Conservation (phyloP, 2,329 filamentous ascomycete species). For the Colletotrichum sublineola region DNA sequence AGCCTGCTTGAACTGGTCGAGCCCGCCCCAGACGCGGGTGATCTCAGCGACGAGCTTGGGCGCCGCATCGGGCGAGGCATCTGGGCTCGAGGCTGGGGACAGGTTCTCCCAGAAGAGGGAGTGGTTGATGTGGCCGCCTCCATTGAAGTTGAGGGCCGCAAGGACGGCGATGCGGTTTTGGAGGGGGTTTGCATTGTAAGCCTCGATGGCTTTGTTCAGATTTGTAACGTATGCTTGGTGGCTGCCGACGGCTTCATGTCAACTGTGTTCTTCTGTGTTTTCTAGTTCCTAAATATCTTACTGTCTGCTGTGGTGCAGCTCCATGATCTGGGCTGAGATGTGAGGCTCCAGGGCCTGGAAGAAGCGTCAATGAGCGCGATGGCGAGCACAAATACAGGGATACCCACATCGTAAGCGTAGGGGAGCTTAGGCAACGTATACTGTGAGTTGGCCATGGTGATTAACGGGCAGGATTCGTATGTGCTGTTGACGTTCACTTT, state of each 20-base stretch:
- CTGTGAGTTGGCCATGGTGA: slow-evolving; percentile 54
- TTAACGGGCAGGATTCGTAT: not conserved
- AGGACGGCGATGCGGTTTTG: slow-evolving; percentile 74
- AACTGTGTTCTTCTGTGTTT: not conserved
- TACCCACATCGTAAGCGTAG: slow-evolving; percentile 77
- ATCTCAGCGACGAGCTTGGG: slow-evolving; percentile 74
- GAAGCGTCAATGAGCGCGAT: not conserved
- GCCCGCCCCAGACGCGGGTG: slow-evolving; percentile 74
- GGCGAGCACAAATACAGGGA: not conserved
- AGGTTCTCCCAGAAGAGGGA: slow-evolving; percentile 93
- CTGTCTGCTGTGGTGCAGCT: slow-evolving; percentile 83
- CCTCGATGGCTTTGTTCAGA: slow-evolving; percentile 75
- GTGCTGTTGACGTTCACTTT: not conserved
- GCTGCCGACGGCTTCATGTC: slow-evolving; percentile 23
- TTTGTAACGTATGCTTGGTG: slow-evolving; percentile 84
- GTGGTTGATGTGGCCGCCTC: slow-evolving; percentile 94
- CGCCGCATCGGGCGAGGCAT: slow-evolving; percentile 68
- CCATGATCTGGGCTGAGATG: slow-evolving; percentile 85
- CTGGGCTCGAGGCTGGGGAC: slow-evolving; percentile 68
- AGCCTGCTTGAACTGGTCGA: slow-evolving; percentile 74
- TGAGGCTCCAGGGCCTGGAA: slow-evolving; percentile 76
- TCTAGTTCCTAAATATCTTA: not conserved
- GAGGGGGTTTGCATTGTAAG: slow-evolving; percentile 62
- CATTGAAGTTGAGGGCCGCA: slow-evolving; percentile 85
- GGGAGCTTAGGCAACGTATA: slow-evolving; percentile 76